phyloP scores from a whole-genome alignment of 2,329 filamentous ascomycete species.

The Dendryphion nanum region DNA sequence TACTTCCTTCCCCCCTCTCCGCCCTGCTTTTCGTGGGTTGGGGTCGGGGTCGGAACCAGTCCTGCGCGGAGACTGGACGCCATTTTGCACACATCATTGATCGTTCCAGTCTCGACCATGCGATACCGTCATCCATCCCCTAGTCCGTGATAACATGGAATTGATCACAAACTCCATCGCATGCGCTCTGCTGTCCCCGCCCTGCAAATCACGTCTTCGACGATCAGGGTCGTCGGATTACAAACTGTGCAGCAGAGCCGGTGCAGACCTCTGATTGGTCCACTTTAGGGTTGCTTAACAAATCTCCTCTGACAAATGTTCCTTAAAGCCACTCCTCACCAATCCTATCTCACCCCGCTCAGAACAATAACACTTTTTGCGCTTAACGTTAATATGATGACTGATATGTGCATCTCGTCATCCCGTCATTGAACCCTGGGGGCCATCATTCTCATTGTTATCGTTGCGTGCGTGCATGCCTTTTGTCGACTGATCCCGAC shows the following conservation, averaged over 20 bases:
- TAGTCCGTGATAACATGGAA: too few relatives aligned
- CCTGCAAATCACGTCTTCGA: background rate
- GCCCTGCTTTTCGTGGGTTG: too few relatives aligned
- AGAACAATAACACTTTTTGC: background rate
- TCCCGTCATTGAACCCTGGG: constrained; percentile 1
- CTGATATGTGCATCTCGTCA: constrained; percentile 3
- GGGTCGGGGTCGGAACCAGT: background rate
- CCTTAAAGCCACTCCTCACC: background rate
- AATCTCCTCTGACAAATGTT: constrained; percentile 8
- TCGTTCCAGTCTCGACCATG: background rate
- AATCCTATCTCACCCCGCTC: background rate
- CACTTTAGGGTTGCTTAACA: constrained; percentile 4
- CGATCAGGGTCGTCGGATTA: constrained; percentile 2
- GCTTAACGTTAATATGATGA: constrained; percentile 2
- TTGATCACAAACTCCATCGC: background rate
- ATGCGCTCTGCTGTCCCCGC: background rate
- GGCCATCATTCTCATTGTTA: background rate
- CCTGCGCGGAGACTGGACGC: background rate
- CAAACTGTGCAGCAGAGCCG: constrained; percentile 1
- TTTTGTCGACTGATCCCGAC: background rate
- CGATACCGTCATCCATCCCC: background rate
- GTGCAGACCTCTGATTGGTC: background rate
- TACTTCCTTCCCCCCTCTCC: too few relatives aligned
- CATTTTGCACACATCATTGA: background rate
- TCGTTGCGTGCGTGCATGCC: background rate